A percentile compares a stretch with the other conserved stretches of the same genome.
Evolutionary conservation across 352 stramenopile species (phyloP).

Genomic region (Globisporangium nodosum): DNA sequence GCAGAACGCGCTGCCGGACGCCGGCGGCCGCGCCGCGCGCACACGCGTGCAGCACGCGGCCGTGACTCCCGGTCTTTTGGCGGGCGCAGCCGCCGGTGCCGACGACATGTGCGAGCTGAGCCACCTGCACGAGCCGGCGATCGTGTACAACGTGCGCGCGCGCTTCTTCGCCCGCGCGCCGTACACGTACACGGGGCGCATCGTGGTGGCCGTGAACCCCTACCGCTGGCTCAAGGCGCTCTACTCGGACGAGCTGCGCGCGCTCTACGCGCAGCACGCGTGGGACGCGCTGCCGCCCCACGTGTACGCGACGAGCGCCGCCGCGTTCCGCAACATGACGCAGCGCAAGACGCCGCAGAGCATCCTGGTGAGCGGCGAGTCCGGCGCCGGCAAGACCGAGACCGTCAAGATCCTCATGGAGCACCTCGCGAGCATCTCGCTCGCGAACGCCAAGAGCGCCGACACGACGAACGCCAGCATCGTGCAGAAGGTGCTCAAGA

Average conservation of each 20-base stretch:
- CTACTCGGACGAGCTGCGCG: conserved; percentile 75
- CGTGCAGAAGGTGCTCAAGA: conserved; percentile 88
- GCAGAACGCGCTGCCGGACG: conserved; percentile 38
- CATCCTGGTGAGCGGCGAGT: conserved; percentile 85
- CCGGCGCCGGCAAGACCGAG: conserved; percentile 91
- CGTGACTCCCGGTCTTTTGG: conserved; percentile 23
- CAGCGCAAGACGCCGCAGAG: conserved; percentile 63
- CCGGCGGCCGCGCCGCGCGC: conserved; percentile 1
- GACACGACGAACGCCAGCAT: conserved; percentile 73
- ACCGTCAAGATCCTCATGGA: conserved; percentile 98
- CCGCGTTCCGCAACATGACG: conserved; percentile 83
- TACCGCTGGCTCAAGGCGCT: conserved; percentile 89
- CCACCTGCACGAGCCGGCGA: conserved; percentile 88
- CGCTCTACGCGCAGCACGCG: conserved; percentile 58
- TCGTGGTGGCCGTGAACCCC: conserved; percentile 96
- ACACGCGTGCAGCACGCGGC: conserved; percentile 13
- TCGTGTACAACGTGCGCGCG: conserved; percentile 89
- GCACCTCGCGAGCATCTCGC: conserved; percentile 88
- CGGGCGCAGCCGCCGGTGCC: conserved; percentile 27
- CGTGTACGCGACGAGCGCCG: conserved; percentile 86
- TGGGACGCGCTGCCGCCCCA: conserved; percentile 80
- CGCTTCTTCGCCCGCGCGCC: conserved; percentile 84
- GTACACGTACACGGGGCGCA: conserved; percentile 97
- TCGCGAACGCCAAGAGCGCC: conserved; percentile 47
- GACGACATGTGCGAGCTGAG: conserved; percentile 84